Base-by-base conservation (phyloP, 495 filamentous ascomycete species). In the Aspergillus olivimuriae region DNA sequence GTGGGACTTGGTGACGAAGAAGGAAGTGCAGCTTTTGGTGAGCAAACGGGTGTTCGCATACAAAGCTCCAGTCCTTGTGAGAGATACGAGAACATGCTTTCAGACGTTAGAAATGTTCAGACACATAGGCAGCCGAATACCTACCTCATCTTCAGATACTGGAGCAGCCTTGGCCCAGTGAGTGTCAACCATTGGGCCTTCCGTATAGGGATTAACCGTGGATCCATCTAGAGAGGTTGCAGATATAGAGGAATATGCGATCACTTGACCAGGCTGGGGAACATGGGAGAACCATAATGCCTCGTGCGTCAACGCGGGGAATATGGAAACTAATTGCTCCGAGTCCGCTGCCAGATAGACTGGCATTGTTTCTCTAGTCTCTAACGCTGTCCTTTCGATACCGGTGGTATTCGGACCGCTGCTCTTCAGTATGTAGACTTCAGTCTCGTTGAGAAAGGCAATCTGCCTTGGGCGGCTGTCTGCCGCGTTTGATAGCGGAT, bases 1-100 rank as follows among this genome's bases (percentile, higher is more conserved):
- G 72, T 95, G 89, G 20, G 78, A 73, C n/a, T 79, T 65, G 0
- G 90, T 95, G 24, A 89, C 66, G 11, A 88, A 54, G 55, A 94
- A 95, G 0, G 92, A 97, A 1, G 92, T 96, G 65, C 89, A 95
- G 50, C 87, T 92, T 55, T 82, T 85, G 2, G 80, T 78, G 30
- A 97, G 63, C 11, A 81, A 68, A 15, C 74, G 73, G 26, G 82
- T 78, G 51, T 92, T 89, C 19, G 85, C 85, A 54, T 83, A 94
- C 10, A 98, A 68, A 42, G 80, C 69, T 1, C 92, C 94, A 43
- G 76, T 81, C 22, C 76, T 70, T 16, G 88, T 81, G 53, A 95
- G 62, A 1, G 68, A 56, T 4, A 73, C 53, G 43, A 73, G 48
- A n/a, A 70, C 35, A 34, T 54, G 51, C 68, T 71, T 37, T 33